A percentile compares a stretch with the other conserved stretches of the same genome.
Conservation (phyloP, 352 stramenopile genomes). For the Globisporangium heterothallicum region DNA sequence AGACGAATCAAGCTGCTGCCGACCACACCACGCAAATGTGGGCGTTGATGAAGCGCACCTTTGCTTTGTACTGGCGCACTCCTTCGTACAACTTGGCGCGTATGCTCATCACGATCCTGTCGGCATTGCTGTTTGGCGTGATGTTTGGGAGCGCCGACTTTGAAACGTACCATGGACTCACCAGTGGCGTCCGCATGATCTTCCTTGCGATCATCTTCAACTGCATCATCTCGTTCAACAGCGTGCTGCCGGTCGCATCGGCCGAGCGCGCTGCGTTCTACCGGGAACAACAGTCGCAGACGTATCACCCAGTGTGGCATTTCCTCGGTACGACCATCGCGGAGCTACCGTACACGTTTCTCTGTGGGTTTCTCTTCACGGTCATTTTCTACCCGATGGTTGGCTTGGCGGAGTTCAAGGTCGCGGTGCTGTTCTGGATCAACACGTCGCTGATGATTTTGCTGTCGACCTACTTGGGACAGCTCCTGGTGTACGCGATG, state of each 20-base stretch:
- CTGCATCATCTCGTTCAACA: conserved; percentile 66
- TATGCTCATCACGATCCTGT: conserved; percentile 32
- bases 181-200: conserved; percentile 57
- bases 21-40: conserved; percentile 19
- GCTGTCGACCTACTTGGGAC: conserved; percentile 17
- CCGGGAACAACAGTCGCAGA: conserved; percentile 71
- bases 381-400: conserved; percentile 17
- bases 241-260: conserved; percentile 60
- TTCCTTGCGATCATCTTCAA: conserved; percentile 80
- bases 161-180: conserved; percentile 31
- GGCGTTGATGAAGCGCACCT: conserved; percentile 46
- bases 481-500: conserved; percentile 17
- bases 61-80: conserved; percentile 70
- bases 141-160: conserved; percentile 32
- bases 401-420: conserved; percentile 8
- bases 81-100: conserved; percentile 76
- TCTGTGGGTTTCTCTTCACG: conserved; percentile 8
- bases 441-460: conserved; percentile 39
- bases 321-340: conserved; percentile 43
- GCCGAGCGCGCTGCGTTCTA: conserved; percentile 85
- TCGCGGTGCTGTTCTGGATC: conserved; percentile 33
- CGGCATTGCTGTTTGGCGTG: conserved; percentile 58
- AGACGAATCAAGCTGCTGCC: conserved; percentile 20
- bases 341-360: conserved; percentile 32
- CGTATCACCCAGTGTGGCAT: conserved; percentile 71